Percentiles rank a stretch among this genome's conserved stretches.
Evolutionary conservation across 163 green algal genomes (phyloP).

Genomic region (Coccomyxa subellipsoidea): DNA sequence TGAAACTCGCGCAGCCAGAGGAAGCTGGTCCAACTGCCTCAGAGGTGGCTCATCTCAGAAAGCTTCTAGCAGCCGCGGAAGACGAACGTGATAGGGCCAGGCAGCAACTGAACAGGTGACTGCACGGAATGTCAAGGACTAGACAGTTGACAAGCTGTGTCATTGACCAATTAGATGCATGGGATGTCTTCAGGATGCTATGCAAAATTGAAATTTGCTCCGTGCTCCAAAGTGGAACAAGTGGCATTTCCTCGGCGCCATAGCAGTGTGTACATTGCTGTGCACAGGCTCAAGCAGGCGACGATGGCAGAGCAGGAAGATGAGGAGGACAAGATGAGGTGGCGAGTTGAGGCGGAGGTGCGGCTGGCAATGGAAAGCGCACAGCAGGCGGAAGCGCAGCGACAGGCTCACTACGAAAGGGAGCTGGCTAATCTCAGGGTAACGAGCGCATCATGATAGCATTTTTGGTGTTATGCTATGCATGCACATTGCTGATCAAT

Average conservation of each 20-base stretch:
- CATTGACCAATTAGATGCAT: too few species aligned
- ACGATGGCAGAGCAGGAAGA: conserved; percentile 68
- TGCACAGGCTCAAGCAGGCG: conserved; percentile 67
- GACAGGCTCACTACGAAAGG: conserved; percentile 16
- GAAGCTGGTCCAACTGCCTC: neutral
- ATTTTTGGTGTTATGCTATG: neutral
- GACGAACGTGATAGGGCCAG: neutral
- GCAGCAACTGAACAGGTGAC: conserved; percentile 16
- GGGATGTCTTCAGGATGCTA: too few species aligned
- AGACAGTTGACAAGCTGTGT: too few species aligned
- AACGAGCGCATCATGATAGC: neutral
- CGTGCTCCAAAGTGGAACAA: neutral
- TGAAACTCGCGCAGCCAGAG: neutral
- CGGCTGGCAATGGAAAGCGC: conserved; percentile 36
- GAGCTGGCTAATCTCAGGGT: conserved; percentile 10
- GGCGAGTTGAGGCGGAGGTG: conserved; percentile 60
- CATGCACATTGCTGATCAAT: neutral
- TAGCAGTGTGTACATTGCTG: too few species aligned
- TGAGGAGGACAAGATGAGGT: conserved; percentile 68
- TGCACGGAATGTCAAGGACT: too few species aligned
- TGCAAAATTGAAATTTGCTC: neutral
- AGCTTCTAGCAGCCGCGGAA: neutral
- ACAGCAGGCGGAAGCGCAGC: conserved; percentile 9
- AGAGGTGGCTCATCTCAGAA: neutral
- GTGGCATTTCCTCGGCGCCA: neutral